These are phyloP conservation scores for Scutellaria galericulata DNA, from an alignment of 257 asterid genomes.

Conservation along the genomic window DNA sequence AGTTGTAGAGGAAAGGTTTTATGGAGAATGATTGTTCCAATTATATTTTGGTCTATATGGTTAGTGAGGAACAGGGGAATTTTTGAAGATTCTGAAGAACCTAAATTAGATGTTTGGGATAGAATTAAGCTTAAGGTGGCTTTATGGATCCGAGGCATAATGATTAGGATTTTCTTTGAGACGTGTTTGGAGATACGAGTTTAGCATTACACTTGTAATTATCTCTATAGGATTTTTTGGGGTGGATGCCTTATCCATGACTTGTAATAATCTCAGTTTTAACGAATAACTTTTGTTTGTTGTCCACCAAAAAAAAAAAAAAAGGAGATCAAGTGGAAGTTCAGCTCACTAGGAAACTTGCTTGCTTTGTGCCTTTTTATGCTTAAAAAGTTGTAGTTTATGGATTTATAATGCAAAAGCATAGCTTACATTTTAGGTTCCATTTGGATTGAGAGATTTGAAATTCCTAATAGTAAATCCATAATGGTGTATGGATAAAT, in stretches of 20 bases:
- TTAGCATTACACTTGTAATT: background rate
- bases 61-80: background rate
- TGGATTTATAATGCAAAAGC: background rate
- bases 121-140: background rate
- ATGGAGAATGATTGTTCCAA: background rate
- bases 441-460: background rate
- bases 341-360: background rate
- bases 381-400: background rate
- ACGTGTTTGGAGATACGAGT: background rate
- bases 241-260: background rate
- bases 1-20: background rate
- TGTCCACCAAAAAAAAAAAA: no score
- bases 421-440: background rate
- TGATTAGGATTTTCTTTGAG: background rate
- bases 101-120: background rate
- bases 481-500: no score
- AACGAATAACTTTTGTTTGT: background rate
- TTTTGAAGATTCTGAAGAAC: conserved; percentile 2
- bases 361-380: background rate
- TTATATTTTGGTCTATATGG: background rate
- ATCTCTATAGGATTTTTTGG: background rate
- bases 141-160: background rate
- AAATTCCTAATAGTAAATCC: no score
- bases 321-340: background rate
- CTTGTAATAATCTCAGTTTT: background rate